Evolutionary conservation across 805 yeast species (phyloP), one percentile per base, ranked within the genome.

Genomic region (Hanseniaspora thailandica): DNA sequence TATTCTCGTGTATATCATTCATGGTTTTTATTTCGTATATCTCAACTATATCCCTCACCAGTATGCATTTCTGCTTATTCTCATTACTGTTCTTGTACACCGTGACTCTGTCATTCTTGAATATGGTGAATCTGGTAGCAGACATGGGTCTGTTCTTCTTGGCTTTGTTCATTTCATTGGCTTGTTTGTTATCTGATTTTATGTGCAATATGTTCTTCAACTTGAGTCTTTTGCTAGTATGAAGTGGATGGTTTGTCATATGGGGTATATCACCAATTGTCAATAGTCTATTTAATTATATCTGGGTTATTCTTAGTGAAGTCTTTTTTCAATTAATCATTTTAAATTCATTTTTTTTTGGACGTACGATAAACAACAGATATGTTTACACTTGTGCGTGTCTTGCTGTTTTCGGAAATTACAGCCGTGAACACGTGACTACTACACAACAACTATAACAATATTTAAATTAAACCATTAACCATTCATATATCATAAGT

Each of bases 91-190:
- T 12, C 5, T n/a, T 44, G 17, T 38, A 34, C 8, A 48, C 53
- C 7, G 28, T 31, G 1, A 47, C 47, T 8, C 22, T 36, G 19
- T 30, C 20, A 31, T 28, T 33, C 22, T 58, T 57, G 54, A 66
- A 66, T 33, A 66, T 56, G 2, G 68, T 57, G 13, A 63, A 59
- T 55, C 66, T 53, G 50, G 66, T 68, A 1, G 68, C 64, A 8
- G 52, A 47, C 56, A 54, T 54, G 4, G 56, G 56, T 39, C 56
- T 54, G 20, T 54, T 54, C 34, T 48, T 54, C 25, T 28, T 43
- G 20, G 5, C 20, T 4, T 36, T 47, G 38, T 22, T 41, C 38
- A 25, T 26, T 7, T 41, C 43, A 33, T 51, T 23, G 20, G 13
- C 5, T 8, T 23, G 9, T 22, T 38, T 31, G 19, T 12, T 26